Conservation (phyloP, 1,139 yeast species). For the Kluyveromyces sp. region DNA sequence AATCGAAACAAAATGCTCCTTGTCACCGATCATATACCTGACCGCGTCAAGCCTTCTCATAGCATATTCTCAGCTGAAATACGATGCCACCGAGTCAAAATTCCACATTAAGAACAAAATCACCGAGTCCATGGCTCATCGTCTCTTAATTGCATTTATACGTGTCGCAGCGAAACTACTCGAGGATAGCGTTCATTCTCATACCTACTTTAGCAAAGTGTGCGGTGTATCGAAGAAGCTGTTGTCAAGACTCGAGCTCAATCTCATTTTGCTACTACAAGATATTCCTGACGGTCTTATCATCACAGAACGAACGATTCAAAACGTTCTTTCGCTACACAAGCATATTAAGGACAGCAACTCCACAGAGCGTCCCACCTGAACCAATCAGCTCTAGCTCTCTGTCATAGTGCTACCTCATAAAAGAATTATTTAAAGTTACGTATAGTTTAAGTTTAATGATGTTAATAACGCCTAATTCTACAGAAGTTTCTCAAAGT, state of each 20-base stretch:
- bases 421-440: background rate
- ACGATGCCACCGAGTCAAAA: constrained; percentile 13
- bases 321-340: constrained; percentile 1
- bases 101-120: constrained; percentile 34
- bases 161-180: constrained; percentile 45
- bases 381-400: too few species aligned
- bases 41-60: constrained; percentile 20
- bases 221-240: constrained; percentile 44
- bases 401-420: too few species aligned
- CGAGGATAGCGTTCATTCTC: constrained; percentile 48
- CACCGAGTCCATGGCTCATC: constrained; percentile 36
- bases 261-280: constrained; percentile 34
- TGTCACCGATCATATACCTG: constrained; percentile 24
- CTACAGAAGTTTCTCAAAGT: too few species aligned
- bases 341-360: background rate
- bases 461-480: background rate
- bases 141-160: constrained; percentile 43
- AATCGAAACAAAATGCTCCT: constrained; percentile 28
- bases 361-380: too few species aligned
- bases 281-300: constrained; percentile 17
- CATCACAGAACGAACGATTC: constrained; percentile 14
- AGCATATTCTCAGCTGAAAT: constrained; percentile 28
- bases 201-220: constrained; percentile 44
- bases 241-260: constrained; percentile 41
- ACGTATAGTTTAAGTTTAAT: background rate